Evolutionary conservation across 2,329 filamentous ascomycete species (phyloP).

Genomic region (Emmonsiellopsis sp.): DNA sequence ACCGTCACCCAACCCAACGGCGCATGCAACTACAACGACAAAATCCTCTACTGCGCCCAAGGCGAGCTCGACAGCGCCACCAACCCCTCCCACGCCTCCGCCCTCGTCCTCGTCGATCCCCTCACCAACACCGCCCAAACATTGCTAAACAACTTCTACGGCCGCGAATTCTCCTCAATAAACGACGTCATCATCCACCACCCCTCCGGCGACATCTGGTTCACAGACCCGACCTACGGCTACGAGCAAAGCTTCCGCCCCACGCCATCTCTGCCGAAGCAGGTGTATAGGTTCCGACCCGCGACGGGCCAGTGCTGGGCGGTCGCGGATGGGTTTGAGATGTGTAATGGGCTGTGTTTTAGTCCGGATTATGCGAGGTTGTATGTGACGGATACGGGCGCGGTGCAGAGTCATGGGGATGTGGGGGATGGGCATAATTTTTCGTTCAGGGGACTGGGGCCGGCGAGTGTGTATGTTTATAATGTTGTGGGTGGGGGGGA

Average conservation of each 20-base stretch:
- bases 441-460: slow-evolving; percentile 8
- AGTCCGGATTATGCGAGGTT: slow-evolving; percentile 30
- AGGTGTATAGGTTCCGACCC: slow-evolving; percentile 33
- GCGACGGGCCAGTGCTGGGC: slow-evolving; percentile 24
- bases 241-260: slow-evolving; percentile 27
- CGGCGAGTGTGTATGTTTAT: slow-evolving; percentile 23
- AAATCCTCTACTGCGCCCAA: slow-evolving; percentile 36
- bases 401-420: slow-evolving; percentile 16
- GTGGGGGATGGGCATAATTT: slow-evolving; percentile 9
- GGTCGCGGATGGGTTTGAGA: slow-evolving; percentile 31
- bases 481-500: slow-evolving; percentile 33
- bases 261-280: slow-evolving; percentile 24
- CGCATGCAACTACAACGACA: slow-evolving; percentile 16
- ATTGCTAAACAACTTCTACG: slow-evolving; percentile 26
- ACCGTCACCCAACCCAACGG: slow-evolving; percentile 11
- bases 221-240: slow-evolving; percentile 31
- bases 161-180: slow-evolving; percentile 29
- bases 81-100: slow-evolving; percentile 14
- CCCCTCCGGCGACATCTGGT: slow-evolving; percentile 28
- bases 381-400: slow-evolving; percentile 35
- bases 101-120: slow-evolving; percentile 16
- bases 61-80: slow-evolving; percentile 18
- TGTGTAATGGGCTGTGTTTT: slow-evolving; percentile 38
- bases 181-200: slow-evolving; percentile 31
- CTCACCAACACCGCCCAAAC: slow-evolving; percentile 16